These are phyloP conservation scores for Pyrenula aspistea DNA, from an alignment of 495 filamentous ascomycete species.

Conservation along the genomic window DNA sequence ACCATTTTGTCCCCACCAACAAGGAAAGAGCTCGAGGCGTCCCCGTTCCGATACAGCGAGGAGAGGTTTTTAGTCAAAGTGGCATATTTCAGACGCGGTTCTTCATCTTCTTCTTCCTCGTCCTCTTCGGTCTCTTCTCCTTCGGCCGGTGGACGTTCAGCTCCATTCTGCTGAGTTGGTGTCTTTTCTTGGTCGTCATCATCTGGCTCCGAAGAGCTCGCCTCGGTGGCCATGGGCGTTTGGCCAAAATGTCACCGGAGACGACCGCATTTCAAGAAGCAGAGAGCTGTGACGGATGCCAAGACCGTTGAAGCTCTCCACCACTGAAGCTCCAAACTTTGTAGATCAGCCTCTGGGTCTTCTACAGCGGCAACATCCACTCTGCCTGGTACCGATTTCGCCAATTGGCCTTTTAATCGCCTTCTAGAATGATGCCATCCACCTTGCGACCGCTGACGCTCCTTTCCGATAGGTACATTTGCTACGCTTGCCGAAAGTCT, in stretches of 20 bases:
- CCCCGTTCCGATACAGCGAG: constrained; percentile 81
- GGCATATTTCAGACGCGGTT: constrained; percentile 87
- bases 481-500: constrained; percentile 17
- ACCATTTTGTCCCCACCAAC: constrained; percentile 96
- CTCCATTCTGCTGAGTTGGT: constrained; percentile 16
- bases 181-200: constrained; percentile 12
- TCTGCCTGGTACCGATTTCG: too few relatives aligned
- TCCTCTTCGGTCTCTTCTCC: constrained; percentile 42
- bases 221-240: constrained; percentile 10
- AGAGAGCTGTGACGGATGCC: not conserved
- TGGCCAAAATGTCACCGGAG: not conserved
- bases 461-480: constrained; percentile 14
- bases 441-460: not conserved
- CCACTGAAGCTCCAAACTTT: too few relatives aligned
- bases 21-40: constrained; percentile 81
- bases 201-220: constrained; percentile 11
- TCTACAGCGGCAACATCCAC: too few relatives aligned
- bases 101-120: constrained; percentile 86
- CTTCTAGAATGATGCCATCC: not conserved
- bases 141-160: not conserved
- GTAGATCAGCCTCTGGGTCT: too few relatives aligned
- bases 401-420: too few relatives aligned
- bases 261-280: not conserved
- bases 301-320: not conserved
- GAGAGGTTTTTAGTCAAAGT: constrained; percentile 68